phyloP scores from a whole-genome alignment of 2,329 filamentous ascomycete species.

The Alternaria longipes region DNA sequence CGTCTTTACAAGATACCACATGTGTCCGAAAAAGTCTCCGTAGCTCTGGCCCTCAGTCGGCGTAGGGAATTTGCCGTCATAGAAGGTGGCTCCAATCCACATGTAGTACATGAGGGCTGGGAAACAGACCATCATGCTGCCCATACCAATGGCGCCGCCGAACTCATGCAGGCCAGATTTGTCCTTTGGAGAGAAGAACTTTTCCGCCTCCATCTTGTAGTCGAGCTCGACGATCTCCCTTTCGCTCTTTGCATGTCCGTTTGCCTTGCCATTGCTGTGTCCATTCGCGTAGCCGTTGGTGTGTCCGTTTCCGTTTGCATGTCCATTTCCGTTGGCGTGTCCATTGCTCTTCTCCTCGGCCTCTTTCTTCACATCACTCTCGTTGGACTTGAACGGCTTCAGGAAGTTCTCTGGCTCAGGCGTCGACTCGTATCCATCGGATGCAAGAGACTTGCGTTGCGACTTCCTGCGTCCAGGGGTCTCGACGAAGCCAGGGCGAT shows the following conservation, averaged over 20 bases:
- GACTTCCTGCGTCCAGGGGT: slow-evolving; percentile 57
- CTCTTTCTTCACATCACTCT: slow-evolving; percentile 8
- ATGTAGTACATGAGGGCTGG: slow-evolving; percentile 99
- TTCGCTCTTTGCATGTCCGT: slow-evolving; percentile 48
- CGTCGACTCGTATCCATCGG: slow-evolving; percentile 46
- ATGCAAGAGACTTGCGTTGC: slow-evolving; percentile 53
- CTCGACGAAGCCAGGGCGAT: slow-evolving; percentile 59
- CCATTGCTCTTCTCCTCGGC: slow-evolving; percentile 47
- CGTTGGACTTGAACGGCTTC: slow-evolving; percentile 14
- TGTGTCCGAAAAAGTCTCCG: slow-evolving; percentile 74
- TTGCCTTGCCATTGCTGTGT: slow-evolving; percentile 34
- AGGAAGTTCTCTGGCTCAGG: slow-evolving; percentile 44
- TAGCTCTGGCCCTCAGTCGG: slow-evolving; percentile 72
- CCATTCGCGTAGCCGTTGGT: slow-evolving; percentile 34
- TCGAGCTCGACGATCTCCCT: slow-evolving; percentile 18
- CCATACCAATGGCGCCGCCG: slow-evolving; percentile 82
- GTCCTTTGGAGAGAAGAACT: slow-evolving; percentile 50
- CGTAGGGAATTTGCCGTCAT: slow-evolving; percentile 81
- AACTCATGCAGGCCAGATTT: slow-evolving; percentile 75
- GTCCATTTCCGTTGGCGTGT: slow-evolving; percentile 42
- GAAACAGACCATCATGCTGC: slow-evolving; percentile 89
- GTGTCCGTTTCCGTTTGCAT: slow-evolving; percentile 41
- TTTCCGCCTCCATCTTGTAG: slow-evolving; percentile 48
- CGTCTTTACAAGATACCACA: slow-evolving; percentile 78
- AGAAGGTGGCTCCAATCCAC: slow-evolving; percentile 96